A percentile compares a stretch with the other conserved stretches of the same genome.
Evolutionary conservation across 2,329 filamentous ascomycete species (phyloP).

Genomic region (Alternaria tenuissima): DNA sequence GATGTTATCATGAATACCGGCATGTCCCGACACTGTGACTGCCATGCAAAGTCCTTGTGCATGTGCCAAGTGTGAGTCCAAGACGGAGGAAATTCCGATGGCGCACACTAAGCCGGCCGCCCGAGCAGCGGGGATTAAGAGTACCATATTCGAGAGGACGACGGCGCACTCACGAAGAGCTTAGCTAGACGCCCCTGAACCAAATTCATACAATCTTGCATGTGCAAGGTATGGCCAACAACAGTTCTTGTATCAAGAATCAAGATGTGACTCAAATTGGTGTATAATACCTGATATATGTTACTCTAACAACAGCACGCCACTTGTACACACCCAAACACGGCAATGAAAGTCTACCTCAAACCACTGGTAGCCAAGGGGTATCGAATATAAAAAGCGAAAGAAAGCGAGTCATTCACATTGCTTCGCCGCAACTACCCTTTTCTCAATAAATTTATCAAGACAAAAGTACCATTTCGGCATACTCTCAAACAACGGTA

Average conservation of each 20-base stretch:
- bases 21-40: not conserved
- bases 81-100: not conserved
- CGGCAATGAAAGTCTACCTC: slow-evolving; percentile 1
- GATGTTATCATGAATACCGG: not conserved
- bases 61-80: not conserved
- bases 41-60: not conserved
- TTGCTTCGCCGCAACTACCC: not conserved
- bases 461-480: not conserved
- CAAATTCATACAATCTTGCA: not conserved
- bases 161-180: not conserved
- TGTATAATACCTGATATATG: not conserved
- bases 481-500: slow-evolving; percentile 33
- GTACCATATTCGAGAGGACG: too few species aligned
- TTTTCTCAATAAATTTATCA: not conserved
- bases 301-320: not conserved
- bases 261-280: not conserved
- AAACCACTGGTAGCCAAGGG: not conserved
- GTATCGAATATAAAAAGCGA: slow-evolving; percentile 6
- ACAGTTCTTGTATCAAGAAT: not conserved
- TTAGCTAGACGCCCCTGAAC: not conserved
- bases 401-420: not conserved
- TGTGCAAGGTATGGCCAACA: not conserved
- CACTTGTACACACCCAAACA: not conserved
- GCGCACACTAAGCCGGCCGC: not conserved
- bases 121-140: not conserved